Evolutionary conservation across 2,329 filamentous ascomycete species (phyloP), one percentile per base, ranked within the genome.

Genomic region (Ophiostoma perfectum): DNA sequence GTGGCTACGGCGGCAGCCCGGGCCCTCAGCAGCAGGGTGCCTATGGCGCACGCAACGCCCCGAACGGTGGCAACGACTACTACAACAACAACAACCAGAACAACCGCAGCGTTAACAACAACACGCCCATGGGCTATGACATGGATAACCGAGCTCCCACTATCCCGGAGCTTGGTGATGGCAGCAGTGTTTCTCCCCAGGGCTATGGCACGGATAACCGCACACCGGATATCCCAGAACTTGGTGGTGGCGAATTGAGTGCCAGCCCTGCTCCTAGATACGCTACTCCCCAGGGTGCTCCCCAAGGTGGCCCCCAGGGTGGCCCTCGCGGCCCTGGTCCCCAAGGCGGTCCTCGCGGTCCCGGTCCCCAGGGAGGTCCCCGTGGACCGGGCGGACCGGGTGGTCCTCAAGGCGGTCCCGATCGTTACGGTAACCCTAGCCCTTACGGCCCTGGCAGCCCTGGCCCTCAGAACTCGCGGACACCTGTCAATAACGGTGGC

Each of bases 1-100:
- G 71, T n/a, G 47, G 18, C 65, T 73, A 74, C 60, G 58, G 68
- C 39, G 70, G 70, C 68, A 70, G 66, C 2, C 42, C 66, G 64
- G 64, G 68, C 52, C 71, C 65, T 65, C 66, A 69, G 66, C 65
- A 71, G 71, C 67, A 67, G 27, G 42, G 39, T 7, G 67, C 44
- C 3, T 71, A 69, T 38, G 67, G 65, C 42, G 64, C 58, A 7
- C 36, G 62, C 36, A 47, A n/a, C 68, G 65, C 44, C 60, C 67
- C 27, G 14, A 45, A 27, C 8, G 41, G 18, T 18, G 49, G 64
- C 38, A 66, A 65, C 47, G 63, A 44, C 63, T 69, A 65, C 65
- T 70, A 71, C n/a, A 68, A 71, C 39, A 64, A 69, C 18, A 68
- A 66, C 66, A 63, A 42, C 60, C 38, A 42, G 38, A 67, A 65